Conservation (phyloP, 2,329 filamentous ascomycete species). For the Nannizziopsis arthrosporioides region DNA sequence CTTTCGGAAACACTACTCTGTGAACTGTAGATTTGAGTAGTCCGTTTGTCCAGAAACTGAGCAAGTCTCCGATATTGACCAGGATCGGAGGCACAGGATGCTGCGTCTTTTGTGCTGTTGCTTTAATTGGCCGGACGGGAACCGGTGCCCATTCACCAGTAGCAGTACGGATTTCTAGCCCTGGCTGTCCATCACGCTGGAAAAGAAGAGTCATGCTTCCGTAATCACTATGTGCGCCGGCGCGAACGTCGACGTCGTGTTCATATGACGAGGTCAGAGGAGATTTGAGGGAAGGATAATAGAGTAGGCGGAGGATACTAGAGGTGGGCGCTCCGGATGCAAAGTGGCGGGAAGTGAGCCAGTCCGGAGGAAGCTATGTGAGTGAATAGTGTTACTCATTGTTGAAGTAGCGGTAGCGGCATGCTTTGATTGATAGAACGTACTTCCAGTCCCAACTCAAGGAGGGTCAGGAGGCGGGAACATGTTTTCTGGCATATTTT, state of each 20-base stretch:
- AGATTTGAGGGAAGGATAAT: conserved; percentile 52
- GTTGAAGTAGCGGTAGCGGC: neutral
- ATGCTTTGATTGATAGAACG: conserved; percentile 8
- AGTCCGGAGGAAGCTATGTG: conserved; percentile 36
- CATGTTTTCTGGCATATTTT: conserved; percentile 61
- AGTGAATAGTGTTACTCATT: neutral
- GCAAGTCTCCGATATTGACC: conserved; percentile 58
- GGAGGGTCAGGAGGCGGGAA: conserved; percentile 58
- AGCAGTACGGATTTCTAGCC: conserved; percentile 65
- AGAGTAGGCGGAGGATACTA: conserved; percentile 57
- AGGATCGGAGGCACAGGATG: conserved; percentile 52
- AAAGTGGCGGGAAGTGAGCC: conserved; percentile 53
- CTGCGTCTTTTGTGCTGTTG: neutral
- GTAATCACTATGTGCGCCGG: conserved; percentile 88
- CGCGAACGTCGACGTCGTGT: conserved; percentile 57
- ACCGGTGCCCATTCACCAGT: conserved; percentile 51
- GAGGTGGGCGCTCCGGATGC: conserved; percentile 40
- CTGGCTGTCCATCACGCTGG: conserved; percentile 71
- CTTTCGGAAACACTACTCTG: conserved; percentile 61
- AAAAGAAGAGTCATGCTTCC: conserved; percentile 61
- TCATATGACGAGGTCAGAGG: conserved; percentile 33
- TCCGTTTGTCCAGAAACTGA: conserved; percentile 83
- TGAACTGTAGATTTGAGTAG: conserved; percentile 80
- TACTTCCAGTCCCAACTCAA: conserved; percentile 65
- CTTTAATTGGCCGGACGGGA: conserved; percentile 46